Base-by-base conservation (phyloP, 176 grass and related monocot genomes). In the Aegilops bicornis region DNA sequence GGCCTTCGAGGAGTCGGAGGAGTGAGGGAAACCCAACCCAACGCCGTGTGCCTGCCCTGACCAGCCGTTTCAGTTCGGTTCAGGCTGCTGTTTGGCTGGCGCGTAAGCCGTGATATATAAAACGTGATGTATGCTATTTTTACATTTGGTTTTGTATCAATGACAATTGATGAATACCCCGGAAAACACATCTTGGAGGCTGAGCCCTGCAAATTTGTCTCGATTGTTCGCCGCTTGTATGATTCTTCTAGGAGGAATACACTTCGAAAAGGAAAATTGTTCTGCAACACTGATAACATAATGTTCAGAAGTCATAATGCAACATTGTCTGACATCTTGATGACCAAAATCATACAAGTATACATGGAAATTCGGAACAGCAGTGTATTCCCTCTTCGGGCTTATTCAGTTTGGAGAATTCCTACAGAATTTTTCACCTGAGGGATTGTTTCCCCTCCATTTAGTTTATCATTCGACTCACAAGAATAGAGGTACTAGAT, bases 1-100 rank as follows among this genome's bases (percentile, higher is more conserved):
- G 6, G 30, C 79, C 81, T 37, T 91, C 70, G 97, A 99, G 92
- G 92, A 99, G 85, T 24, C 90, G 73, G 97, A 99, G 63, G 63
- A 99, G 66, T 32, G 22, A 58, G 7, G 7, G 50, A 17, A 17
- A 52, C 48, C 14, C 14, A 16, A 54, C 50, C 15, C 54, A 8
- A 54, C 30, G 23, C 20, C 23, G 12, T 14, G 20, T 35, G 54
- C 10, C 60, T 11, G 20, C 22, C 50, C 50, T 54, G 50, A 19
- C 30, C 7, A 64, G 61, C 52, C 20, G 78, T 63, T 63, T 59
- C 54, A 2, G 54, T 52, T 52, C 16, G 0, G 54, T 6, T 52
- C 56, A 9, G 56, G 56, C 56, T 19, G 63, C 35, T 73, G 43
- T 14, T 47, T 48, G 45, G 45, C 17, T 65, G 37, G 64, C 33